Percentiles rank a stretch among this genome's conserved stretches.
These are phyloP conservation scores for Populus alba DNA, from an alignment of 345 rosid genomes.

Conservation along the genomic window DNA sequence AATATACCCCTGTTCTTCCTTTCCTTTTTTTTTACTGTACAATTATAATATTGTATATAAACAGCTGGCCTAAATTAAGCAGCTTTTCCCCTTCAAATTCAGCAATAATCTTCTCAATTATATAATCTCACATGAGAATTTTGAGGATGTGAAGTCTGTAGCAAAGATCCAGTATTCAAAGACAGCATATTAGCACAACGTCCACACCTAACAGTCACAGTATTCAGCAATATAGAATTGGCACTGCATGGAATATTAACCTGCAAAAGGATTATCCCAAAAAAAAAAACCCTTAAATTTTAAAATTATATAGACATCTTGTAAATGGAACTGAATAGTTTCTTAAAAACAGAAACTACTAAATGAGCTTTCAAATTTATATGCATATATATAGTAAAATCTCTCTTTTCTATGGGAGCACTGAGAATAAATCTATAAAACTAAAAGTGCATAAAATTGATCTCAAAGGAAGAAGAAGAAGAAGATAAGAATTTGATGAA, in stretches of 20 bases:
- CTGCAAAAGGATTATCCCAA: not conserved
- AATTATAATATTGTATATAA: too few species aligned
- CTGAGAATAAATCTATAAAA: too few species aligned
- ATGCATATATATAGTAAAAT: too few species aligned
- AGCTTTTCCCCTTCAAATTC: too few species aligned
- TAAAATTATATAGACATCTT: not conserved
- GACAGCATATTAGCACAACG: slow-evolving; percentile 12
- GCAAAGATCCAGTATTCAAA: not conserved
- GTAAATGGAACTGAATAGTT: too few species aligned
- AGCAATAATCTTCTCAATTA: not conserved
- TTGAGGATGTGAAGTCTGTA: not conserved
- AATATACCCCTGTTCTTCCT: too few species aligned
- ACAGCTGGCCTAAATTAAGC: too few species aligned
- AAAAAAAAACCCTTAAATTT: not conserved
- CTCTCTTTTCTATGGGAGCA: too few species aligned
- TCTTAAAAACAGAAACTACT: too few species aligned
- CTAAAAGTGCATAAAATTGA: not conserved
- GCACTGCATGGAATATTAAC: slow-evolving; percentile 10
- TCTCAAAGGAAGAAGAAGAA: not conserved
- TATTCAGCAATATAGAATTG: not conserved
- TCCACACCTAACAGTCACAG: slow-evolving; percentile 14
- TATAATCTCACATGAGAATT: not conserved
- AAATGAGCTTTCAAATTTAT: too few species aligned
- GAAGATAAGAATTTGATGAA: not conserved
- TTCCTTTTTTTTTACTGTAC: too few species aligned